These are phyloP conservation scores for Epichloe brachyelytri DNA, from an alignment of 2,329 filamentous ascomycete species.

Conservation along the genomic window DNA sequence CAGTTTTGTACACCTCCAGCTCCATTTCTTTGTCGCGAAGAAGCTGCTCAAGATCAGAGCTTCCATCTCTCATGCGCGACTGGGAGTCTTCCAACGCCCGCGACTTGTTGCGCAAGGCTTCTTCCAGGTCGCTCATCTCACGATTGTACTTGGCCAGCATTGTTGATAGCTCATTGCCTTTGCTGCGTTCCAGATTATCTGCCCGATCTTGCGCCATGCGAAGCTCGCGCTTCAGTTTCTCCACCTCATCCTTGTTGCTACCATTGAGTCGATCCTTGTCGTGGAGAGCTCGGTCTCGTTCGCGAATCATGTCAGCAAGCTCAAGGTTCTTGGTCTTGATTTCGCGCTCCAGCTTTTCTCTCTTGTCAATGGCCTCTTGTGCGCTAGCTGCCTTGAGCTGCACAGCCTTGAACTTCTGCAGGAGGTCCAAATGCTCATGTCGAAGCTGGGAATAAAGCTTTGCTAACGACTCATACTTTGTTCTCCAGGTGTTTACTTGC, in stretches of 20 bases:
- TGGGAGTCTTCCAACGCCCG: slow-evolving; percentile 75
- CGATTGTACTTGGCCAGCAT: slow-evolving; percentile 95
- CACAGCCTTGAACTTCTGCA: slow-evolving; percentile 92
- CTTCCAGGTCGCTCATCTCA: slow-evolving; percentile 93
- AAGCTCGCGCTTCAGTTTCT: slow-evolving; percentile 88
- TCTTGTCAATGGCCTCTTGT: slow-evolving; percentile 87
- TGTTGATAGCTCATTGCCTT: slow-evolving; percentile 87
- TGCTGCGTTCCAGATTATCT: slow-evolving; percentile 82
- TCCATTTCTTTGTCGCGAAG: slow-evolving; percentile 94
- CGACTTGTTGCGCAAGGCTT: slow-evolving; percentile 79
- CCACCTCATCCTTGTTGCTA: slow-evolving; percentile 80
- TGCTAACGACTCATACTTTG: slow-evolving; percentile 91
- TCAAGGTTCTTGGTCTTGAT: slow-evolving; percentile 99
- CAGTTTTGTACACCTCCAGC: slow-evolving; percentile 93
- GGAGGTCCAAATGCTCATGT: slow-evolving; percentile 84
- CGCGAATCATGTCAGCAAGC: slow-evolving; percentile 94
- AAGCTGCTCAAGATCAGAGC: slow-evolving; percentile 72
- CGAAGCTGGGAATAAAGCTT: slow-evolving; percentile 95
- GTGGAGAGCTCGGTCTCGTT: slow-evolving; percentile 84
- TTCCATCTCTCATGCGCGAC: slow-evolving; percentile 63
- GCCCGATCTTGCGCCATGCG: slow-evolving; percentile 83
- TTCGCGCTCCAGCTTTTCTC: slow-evolving; percentile 91
- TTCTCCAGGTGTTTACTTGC: slow-evolving; percentile 94
- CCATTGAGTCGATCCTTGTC: slow-evolving; percentile 83
- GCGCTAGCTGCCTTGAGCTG: slow-evolving; percentile 95